Conservation (phyloP, 1,284 basidiomycete species). For the Cutaneotrichosporon cutaneum region DNA sequence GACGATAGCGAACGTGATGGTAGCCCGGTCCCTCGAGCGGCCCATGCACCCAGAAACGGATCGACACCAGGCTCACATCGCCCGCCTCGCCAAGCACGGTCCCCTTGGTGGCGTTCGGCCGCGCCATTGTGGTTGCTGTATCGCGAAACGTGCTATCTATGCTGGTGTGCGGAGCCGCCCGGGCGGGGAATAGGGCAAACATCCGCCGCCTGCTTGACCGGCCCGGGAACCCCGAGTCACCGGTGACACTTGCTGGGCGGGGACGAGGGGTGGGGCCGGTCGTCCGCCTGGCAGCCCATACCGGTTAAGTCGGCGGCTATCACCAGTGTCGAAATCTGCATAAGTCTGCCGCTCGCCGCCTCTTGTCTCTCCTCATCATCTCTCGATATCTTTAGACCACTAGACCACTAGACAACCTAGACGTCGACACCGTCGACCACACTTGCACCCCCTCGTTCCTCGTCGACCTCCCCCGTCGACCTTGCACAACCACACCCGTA, state of each 20-base stretch:
- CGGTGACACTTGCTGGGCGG: neutral
- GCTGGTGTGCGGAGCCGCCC: neutral
- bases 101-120: neutral
- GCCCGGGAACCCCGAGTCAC: neutral
- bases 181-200: neutral
- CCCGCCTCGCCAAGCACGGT: neutral
- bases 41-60: no score
- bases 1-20: no score
- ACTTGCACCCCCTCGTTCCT: neutral
- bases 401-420: neutral
- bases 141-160: neutral
- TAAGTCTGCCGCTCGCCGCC: constrained; percentile 1
- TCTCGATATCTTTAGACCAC: no score
- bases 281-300: neutral
- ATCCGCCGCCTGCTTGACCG: neutral
- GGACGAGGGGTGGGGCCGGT: no score
- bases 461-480: neutral
- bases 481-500: neutral
- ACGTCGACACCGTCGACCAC: neutral
- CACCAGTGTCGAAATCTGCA: neutral
- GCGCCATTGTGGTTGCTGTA: neutral
- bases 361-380: neutral
- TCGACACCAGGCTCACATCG: no score
- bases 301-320: neutral
- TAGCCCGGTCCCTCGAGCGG: no score